phyloP scores from a whole-genome alignment of 257 asterid species.

The Gentiana dahurica region DNA sequence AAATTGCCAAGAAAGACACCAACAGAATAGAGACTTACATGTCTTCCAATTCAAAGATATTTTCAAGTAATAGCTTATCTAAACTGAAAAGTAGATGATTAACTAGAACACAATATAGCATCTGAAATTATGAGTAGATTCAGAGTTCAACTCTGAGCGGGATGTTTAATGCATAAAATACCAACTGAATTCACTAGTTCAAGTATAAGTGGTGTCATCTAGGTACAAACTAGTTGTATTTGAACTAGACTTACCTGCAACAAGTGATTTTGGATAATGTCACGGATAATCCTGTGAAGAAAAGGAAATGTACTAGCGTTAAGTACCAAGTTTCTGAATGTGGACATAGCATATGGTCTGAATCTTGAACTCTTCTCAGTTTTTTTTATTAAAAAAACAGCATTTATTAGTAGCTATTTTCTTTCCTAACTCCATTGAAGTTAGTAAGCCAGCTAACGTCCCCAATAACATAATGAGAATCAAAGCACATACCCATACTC shows the following conservation, averaged over 20 bases:
- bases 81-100: too few species aligned
- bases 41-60: too few species aligned
- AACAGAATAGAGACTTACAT: too few species aligned
- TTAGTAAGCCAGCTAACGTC: background rate
- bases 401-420: background rate
- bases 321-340: background rate
- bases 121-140: too few species aligned
- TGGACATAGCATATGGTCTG: background rate
- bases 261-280: slow-evolving; percentile 86
- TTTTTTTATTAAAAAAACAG: background rate
- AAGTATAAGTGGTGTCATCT: too few species aligned
- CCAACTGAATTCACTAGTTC: too few species aligned
- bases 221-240: too few species aligned
- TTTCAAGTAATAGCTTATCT: too few species aligned
- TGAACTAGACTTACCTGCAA: slow-evolving; percentile 52
- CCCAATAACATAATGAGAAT: slow-evolving; percentile 9
- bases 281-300: slow-evolving; percentile 77
- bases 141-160: too few species aligned
- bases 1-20: too few species aligned
- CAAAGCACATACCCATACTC: slow-evolving; percentile 70
- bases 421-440: background rate
- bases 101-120: too few species aligned
- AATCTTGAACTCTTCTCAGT: background rate
- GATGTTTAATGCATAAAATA: too few species aligned
- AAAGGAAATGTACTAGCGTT: background rate